Percentiles rank a stretch among this genome's conserved stretches.
Conservation (phyloP, 345 rosid genomes). For the Syzygium aromaticum region DNA sequence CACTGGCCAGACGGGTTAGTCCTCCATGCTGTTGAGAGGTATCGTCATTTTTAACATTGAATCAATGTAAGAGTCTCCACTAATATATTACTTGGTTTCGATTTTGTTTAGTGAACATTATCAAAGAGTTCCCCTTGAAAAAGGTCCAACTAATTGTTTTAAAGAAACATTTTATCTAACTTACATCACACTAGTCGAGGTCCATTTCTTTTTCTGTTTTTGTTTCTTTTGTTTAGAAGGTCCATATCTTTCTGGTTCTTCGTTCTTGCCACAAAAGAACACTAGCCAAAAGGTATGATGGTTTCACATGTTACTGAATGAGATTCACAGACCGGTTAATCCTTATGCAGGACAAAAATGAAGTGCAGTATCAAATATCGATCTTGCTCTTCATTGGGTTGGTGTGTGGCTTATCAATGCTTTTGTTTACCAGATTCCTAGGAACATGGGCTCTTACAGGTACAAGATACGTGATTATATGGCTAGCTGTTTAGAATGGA, state of each 20-base stretch:
- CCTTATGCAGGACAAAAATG: conserved; percentile 28
- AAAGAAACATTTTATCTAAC: not conserved
- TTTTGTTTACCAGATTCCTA: conserved; percentile 25
- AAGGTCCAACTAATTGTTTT: not conserved
- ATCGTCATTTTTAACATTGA: not conserved
- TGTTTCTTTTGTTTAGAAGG: not conserved
- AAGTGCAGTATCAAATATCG: conserved; percentile 44
- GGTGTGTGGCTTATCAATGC: conserved; percentile 25
- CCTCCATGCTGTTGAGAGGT: not conserved
- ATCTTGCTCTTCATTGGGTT: conserved; percentile 32
- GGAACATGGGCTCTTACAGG: conserved; percentile 22
- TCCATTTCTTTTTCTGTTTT: not conserved
- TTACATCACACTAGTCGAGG: not conserved
- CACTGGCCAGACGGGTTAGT: conserved; percentile 32
- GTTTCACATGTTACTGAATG: not conserved
- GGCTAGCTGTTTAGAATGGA: conserved; percentile 5
- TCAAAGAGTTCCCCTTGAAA: not conserved
- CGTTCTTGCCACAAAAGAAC: not conserved
- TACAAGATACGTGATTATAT: conserved; percentile 1
- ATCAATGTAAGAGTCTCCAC: not conserved
- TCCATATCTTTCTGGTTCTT: not conserved
- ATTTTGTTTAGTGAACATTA: not conserved
- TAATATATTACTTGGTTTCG: not conserved
- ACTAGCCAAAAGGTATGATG: not conserved
- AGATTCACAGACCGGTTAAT: not conserved